These are phyloP conservation scores for Oenanthe sinensis DNA, from an alignment of 129 eudicot species.

Conservation along the genomic window DNA sequence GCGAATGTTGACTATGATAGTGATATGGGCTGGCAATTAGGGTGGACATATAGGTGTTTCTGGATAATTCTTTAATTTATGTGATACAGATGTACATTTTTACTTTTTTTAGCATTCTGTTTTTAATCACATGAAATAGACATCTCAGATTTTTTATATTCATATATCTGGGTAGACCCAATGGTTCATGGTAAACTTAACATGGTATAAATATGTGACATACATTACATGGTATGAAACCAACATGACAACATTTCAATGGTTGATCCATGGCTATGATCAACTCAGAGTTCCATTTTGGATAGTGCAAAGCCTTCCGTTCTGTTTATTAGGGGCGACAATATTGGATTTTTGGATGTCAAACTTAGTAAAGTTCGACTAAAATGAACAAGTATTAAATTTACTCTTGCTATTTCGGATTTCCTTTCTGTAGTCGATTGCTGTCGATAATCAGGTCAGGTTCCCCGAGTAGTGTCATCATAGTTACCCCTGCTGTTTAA, in stretches of 20 bases:
- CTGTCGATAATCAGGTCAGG: not conserved
- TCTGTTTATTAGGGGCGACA: not conserved
- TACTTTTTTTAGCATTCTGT: not conserved
- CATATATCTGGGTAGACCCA: not conserved
- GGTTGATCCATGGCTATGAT: not conserved
- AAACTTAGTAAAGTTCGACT: too few species aligned
- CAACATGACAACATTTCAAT: not conserved
- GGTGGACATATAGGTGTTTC: not conserved
- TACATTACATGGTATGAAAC: not conserved
- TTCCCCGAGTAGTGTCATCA: not conserved
- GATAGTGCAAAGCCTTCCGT: not conserved
- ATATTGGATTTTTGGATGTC: not conserved
- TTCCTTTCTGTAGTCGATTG: not conserved
- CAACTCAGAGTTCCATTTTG: not conserved
- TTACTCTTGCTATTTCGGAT: not conserved
- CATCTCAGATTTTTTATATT: not conserved
- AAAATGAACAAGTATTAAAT: not conserved
- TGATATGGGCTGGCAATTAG: conserved; percentile 3
- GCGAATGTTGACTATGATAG: not conserved
- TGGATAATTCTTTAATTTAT: not conserved
- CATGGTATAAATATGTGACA: not conserved
- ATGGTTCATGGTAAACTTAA: not conserved
- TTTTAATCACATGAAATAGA: not conserved
- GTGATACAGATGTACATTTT: not conserved
- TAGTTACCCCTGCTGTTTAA: not conserved